phyloP scores from a whole-genome alignment of 306 rosid species.

The Senna tora region DNA sequence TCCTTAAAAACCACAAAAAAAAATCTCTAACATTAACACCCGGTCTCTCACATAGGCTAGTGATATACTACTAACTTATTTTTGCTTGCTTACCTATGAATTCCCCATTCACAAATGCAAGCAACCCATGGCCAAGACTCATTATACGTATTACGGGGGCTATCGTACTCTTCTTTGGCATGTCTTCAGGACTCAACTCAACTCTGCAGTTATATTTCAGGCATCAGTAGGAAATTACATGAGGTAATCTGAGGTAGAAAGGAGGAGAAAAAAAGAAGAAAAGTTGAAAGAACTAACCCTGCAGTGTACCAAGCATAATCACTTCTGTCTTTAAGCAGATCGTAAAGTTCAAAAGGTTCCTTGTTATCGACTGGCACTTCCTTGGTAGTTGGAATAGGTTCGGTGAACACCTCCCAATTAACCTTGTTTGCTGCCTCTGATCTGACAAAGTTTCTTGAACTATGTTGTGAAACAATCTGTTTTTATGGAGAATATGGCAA shows the following conservation, averaged over 20 bases:
- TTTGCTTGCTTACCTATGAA: slow-evolving; percentile 57
- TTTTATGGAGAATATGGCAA: background rate
- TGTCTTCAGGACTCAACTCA: slow-evolving; percentile 47
- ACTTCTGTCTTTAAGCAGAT: slow-evolving; percentile 65
- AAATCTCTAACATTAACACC: background rate
- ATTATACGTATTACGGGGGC: slow-evolving; percentile 56
- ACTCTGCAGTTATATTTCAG: slow-evolving; percentile 50
- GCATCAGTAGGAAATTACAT: background rate
- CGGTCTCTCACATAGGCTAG: background rate
- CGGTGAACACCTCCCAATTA: slow-evolving; percentile 65
- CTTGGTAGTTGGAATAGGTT: slow-evolving; percentile 52
- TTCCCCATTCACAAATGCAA: slow-evolving; percentile 64
- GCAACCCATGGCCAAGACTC: slow-evolving; percentile 80
- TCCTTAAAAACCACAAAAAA: slow-evolving; percentile 47
- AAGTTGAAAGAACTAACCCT: slow-evolving; percentile 46
- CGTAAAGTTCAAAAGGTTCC: slow-evolving; percentile 64
- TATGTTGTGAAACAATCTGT: slow-evolving; percentile 85
- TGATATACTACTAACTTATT: background rate
- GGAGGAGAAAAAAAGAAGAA: background rate
- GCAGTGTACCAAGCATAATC: slow-evolving; percentile 94
- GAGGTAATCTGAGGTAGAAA: background rate
- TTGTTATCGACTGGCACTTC: slow-evolving; percentile 23
- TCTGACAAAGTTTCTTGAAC: slow-evolving; percentile 53
- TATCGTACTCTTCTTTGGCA: slow-evolving; percentile 48
- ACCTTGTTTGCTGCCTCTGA: slow-evolving; percentile 47